Evolutionary conservation across 2,329 filamentous ascomycete species (phyloP).

Genomic region (Tolypocladium pustulatum): DNA sequence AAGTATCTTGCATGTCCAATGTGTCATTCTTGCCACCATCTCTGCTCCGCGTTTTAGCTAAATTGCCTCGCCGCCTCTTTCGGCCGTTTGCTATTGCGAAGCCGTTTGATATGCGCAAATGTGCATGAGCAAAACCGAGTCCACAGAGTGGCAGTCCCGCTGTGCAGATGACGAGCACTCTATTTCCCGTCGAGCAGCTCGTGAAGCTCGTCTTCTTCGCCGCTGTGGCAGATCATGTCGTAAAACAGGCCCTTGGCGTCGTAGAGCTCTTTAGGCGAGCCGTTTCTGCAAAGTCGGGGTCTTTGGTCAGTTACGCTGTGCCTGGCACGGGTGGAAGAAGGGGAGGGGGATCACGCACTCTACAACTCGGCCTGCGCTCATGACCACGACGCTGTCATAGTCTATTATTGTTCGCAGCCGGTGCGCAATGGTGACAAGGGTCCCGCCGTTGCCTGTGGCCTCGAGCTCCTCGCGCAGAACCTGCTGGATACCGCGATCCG

Average conservation of each 20-base stretch:
- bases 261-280: constrained; percentile 36
- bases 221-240: constrained; percentile 45
- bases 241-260: constrained; percentile 34
- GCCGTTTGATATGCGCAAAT: background rate
- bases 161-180: background rate
- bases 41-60: background rate
- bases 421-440: constrained; percentile 48
- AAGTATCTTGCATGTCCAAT: background rate
- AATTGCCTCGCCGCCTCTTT: background rate
- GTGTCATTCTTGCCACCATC: background rate
- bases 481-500: constrained; percentile 44
- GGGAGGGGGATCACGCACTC: constrained; percentile 27
- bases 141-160: background rate
- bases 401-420: constrained; percentile 48
- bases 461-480: constrained; percentile 39
- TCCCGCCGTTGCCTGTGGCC: constrained; percentile 31
- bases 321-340: background rate
- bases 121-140: no score
- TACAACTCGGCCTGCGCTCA: constrained; percentile 41
- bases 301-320: background rate
- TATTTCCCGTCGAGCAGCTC: constrained; percentile 15
- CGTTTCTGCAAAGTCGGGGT: constrained; percentile 20
- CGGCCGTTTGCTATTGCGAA: background rate
- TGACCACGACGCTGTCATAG: constrained; percentile 47
- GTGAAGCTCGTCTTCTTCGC: constrained; percentile 37